Evolutionary conservation across 345 rosid genomes (phyloP).

Genomic region (Citrus unshiu): DNA sequence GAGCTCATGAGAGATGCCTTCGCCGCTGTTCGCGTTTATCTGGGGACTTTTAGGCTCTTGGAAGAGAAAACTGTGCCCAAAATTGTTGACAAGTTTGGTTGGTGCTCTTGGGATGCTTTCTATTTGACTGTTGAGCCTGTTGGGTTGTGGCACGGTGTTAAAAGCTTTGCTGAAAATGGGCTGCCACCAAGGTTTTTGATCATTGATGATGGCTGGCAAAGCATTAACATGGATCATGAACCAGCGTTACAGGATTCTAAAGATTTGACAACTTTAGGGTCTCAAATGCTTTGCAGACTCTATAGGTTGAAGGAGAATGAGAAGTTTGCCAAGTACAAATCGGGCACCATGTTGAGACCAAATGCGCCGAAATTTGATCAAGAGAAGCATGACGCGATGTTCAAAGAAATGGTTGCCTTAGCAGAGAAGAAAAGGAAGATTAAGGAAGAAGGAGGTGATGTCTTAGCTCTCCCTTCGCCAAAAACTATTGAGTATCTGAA

Average conservation of each 20-base stretch:
- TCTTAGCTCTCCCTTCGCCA: background rate
- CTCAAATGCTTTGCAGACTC: slow-evolving; percentile 20
- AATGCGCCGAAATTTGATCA: slow-evolving; percentile 13
- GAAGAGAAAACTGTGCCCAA: slow-evolving; percentile 25
- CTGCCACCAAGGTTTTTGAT: slow-evolving; percentile 24
- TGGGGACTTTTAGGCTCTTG: slow-evolving; percentile 28
- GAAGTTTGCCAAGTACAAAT: slow-evolving; percentile 15
- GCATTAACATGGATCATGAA: slow-evolving; percentile 17
- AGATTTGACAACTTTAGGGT: slow-evolving; percentile 1
- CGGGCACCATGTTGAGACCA: slow-evolving; percentile 7
- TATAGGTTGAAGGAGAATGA: slow-evolving; percentile 15
- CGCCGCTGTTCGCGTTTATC: slow-evolving; percentile 28
- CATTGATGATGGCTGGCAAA: slow-evolving; percentile 34
- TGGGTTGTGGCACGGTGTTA: slow-evolving; percentile 25
- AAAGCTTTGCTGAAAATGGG: slow-evolving; percentile 19
- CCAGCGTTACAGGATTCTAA: slow-evolving; percentile 4
- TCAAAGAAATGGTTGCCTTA: slow-evolving; percentile 6
- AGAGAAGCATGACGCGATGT: slow-evolving; percentile 3
- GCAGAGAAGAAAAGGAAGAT: background rate
- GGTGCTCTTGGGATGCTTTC: slow-evolving; percentile 35
- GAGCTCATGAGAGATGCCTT: slow-evolving; percentile 28
- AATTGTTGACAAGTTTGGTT: slow-evolving; percentile 22
- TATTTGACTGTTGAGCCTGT: slow-evolving; percentile 15
- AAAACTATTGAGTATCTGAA: slow-evolving; percentile 9
- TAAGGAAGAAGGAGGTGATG: background rate